Evolutionary conservation across 768 basidiomycete genomes (phyloP), one percentile per base, ranked within the genome.

Genomic region (Phylloporus sp.): DNA sequence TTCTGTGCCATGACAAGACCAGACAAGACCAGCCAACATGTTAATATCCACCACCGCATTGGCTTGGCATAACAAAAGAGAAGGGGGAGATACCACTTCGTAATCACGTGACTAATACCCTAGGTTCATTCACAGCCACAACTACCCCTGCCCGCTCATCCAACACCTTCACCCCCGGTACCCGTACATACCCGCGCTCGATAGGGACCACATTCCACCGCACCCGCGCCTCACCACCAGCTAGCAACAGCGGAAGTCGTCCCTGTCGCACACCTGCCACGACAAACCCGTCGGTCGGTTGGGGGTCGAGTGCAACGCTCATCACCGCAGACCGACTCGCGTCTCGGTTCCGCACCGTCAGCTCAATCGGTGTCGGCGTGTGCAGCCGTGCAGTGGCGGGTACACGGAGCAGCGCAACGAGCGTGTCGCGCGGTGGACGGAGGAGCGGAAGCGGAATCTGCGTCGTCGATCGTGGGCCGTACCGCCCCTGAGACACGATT

Each of bases 201-300:
- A 91, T 66, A 2, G 90, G 86, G 26, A 90, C 77, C 28, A 91
- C 63, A 26, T 76, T 79, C 86, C 88, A 92, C 10, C 70, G 69
- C 20, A 91, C 46, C 52, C 67, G 75, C 58, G 83, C 83, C 65
- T 91, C 88, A 24, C 76, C 72, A 6, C 85, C 85, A 0, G 92
- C 86, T 38, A 89, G 72, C n/a, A 97, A 71, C 40, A 86, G 70
- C 3, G 90, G 84, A 9, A 91, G 57, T 10, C 83, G 78, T 4
- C 82, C 81, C 44, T 73, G 79, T 42, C 89, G 75, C 31, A 88
- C 64, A 0, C 95, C 94, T 3, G 89, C 80, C 38, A 93, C 80
- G 15, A 94, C 81, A 67, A 97, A 95, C n/a, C 78, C 75, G 36
- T 90, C 89, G 12, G 77, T 69, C 15, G 71, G 57, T 53, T 86